Conservation (phyloP, 108 stramenopile genomes). For the Skeletonema menzelii region DNA sequence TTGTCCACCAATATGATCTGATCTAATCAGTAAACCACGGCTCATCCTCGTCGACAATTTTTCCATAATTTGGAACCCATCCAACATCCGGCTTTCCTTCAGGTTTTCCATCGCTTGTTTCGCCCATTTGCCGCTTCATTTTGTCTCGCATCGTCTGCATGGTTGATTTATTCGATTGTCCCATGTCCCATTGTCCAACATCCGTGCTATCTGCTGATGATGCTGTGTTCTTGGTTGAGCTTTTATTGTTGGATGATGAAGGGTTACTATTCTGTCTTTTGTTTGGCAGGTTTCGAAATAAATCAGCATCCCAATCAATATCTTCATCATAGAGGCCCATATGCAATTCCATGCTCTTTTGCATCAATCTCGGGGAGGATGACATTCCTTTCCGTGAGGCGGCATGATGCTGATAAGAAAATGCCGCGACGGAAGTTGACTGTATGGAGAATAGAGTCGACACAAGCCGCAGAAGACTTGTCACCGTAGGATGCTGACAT, state of each 20-base stretch:
- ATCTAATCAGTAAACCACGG: constrained; percentile 18
- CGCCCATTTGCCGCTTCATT: background rate
- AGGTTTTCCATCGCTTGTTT: background rate
- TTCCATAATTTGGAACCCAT: constrained; percentile 3
- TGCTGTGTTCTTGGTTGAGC: background rate
- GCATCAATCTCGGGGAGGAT: background rate
- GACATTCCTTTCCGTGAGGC: background rate
- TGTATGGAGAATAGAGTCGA: background rate
- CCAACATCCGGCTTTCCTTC: constrained; percentile 4
- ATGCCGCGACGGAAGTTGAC: background rate
- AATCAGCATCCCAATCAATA: constrained; percentile 16
- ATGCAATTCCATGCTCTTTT: background rate
- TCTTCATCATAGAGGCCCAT: background rate
- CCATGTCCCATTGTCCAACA: constrained; percentile 4
- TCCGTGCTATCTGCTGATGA: background rate
- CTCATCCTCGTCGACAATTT: constrained; percentile 13
- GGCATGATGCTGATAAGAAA: background rate
- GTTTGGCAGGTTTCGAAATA: constrained; percentile 2
- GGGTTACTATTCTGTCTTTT: background rate
- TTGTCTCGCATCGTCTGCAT: background rate
- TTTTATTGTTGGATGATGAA: background rate
- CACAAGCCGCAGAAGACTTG: background rate
- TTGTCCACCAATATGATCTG: background rate
- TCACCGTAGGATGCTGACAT: background rate
- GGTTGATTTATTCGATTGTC: background rate